Conservation (phyloP, 2,329 filamentous ascomycete genomes). For the Cadophora sp. region DNA sequence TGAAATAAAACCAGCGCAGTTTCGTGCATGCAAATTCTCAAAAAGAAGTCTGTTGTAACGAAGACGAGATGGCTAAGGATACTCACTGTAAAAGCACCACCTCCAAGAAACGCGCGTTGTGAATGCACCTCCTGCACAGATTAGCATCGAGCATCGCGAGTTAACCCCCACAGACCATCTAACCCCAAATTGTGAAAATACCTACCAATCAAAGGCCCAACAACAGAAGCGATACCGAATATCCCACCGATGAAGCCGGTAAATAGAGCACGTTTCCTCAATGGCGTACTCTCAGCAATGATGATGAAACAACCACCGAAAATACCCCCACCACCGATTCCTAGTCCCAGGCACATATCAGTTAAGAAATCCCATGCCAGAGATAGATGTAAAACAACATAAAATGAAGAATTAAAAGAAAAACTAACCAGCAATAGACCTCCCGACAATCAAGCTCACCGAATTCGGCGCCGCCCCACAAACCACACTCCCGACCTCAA, state of each 20-base stretch:
- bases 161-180: no score
- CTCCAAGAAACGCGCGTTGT: slow-evolving; percentile 47
- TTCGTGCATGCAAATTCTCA: no score
- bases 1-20: no score
- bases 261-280: slow-evolving; percentile 21
- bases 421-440: slow-evolving; percentile 38
- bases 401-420: no score
- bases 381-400: no score
- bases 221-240: slow-evolving; percentile 36
- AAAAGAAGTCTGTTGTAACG: no score
- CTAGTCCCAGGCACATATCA: no score
- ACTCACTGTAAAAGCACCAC: slow-evolving; percentile 44
- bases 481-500: slow-evolving; percentile 38
- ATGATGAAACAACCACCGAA: slow-evolving; percentile 23
- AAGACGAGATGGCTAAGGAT: not conserved
- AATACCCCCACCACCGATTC: slow-evolving; percentile 21
- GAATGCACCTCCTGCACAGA: slow-evolving; percentile 39
- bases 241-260: slow-evolving; percentile 37
- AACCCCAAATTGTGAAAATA: no score
- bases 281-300: slow-evolving; percentile 19
- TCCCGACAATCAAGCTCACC: slow-evolving; percentile 37
- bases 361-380: no score
- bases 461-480: slow-evolving; percentile 37
- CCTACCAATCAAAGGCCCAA: slow-evolving; percentile 45
- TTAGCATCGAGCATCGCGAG: not conserved